A percentile compares a stretch with the other conserved stretches of the same genome.
Conservation (phyloP, 768 basidiomycete genomes). For the Suillus variegatus region DNA sequence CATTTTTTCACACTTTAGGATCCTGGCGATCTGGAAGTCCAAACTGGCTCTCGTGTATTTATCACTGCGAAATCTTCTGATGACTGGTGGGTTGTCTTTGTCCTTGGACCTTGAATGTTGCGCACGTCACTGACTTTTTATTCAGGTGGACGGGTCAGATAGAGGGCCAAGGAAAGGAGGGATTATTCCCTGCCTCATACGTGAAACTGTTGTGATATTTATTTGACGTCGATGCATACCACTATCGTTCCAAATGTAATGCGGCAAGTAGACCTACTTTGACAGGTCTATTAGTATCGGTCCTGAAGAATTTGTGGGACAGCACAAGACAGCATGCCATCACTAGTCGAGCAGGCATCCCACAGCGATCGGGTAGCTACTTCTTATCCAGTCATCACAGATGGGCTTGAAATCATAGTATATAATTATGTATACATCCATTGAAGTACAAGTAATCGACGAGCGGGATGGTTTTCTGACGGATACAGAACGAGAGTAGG, state of each 20-base stretch:
- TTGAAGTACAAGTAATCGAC: background rate
- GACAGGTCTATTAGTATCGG: background rate
- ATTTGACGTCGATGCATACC: background rate
- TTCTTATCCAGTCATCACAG: background rate
- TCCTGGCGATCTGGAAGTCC: constrained; percentile 62
- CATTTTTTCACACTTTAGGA: constrained; percentile 46
- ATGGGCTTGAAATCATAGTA: background rate
- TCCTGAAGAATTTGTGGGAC: background rate
- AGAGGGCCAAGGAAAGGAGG: constrained; percentile 56
- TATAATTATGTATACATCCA: background rate
- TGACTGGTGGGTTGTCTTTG: constrained; percentile 60
- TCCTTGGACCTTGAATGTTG: constrained; percentile 3
- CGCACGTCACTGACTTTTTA: constrained; percentile 14
- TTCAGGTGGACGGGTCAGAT: constrained; percentile 69
- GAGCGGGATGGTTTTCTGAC: background rate
- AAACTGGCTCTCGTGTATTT: constrained; percentile 57
- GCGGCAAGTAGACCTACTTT: background rate
- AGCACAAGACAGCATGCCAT: background rate
- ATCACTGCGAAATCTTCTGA: constrained; percentile 68
- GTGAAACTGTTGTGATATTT: constrained; percentile 52
- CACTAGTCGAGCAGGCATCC: too few relatives aligned
- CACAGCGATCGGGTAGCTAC: too few relatives aligned
- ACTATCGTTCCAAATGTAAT: background rate
- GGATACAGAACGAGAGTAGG: constrained; percentile 34
- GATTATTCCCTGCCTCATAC: constrained; percentile 70